phyloP scores from a whole-genome alignment of 352 stramenopile genomes.

The Pythium scleroteichum region DNA sequence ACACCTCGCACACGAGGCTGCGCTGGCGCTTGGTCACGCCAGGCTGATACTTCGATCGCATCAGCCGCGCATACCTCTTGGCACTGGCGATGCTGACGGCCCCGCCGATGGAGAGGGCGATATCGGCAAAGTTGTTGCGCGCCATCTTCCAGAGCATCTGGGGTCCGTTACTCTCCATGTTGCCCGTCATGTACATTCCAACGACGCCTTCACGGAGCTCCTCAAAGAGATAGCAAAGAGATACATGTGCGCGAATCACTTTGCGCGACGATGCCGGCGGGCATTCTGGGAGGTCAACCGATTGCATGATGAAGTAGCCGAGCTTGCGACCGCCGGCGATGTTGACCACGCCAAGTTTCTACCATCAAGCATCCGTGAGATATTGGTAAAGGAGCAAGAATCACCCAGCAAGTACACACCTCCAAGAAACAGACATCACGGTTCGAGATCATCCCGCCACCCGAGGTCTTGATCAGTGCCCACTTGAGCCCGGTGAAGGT shows the following conservation, averaged over 20 bases:
- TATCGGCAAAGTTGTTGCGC: conserved; percentile 20
- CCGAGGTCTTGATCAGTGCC: conserved; percentile 13
- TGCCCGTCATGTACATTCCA: conserved; percentile 29
- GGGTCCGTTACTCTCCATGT: conserved; percentile 7
- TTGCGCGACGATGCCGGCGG: conserved; percentile 3
- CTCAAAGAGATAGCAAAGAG: conserved; percentile 32
- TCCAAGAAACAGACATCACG: conserved; percentile 27
- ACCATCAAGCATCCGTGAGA: not conserved
- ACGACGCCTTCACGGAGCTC: conserved; percentile 21
- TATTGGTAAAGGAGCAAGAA: no score
- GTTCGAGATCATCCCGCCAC: conserved; percentile 22
- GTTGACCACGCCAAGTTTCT: conserved; percentile 26
- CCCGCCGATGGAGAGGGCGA: conserved; percentile 14
- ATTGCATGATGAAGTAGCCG: conserved; percentile 28
- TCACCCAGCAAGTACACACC: conserved; percentile 7
- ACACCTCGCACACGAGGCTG: conserved; percentile 20
- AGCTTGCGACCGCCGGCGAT: conserved; percentile 21
- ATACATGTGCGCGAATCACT: conserved; percentile 10
- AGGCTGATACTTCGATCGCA: not conserved
- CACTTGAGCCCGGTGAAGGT: conserved; percentile 29
- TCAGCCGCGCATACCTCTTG: conserved; percentile 20
- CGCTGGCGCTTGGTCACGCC: not conserved
- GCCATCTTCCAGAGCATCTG: conserved; percentile 17
- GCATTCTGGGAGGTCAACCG: conserved; percentile 26
- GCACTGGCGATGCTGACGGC: conserved; percentile 7